phyloP scores from a whole-genome alignment of 2,329 filamentous ascomycete species.

The Aspergillus fumigatus region DNA sequence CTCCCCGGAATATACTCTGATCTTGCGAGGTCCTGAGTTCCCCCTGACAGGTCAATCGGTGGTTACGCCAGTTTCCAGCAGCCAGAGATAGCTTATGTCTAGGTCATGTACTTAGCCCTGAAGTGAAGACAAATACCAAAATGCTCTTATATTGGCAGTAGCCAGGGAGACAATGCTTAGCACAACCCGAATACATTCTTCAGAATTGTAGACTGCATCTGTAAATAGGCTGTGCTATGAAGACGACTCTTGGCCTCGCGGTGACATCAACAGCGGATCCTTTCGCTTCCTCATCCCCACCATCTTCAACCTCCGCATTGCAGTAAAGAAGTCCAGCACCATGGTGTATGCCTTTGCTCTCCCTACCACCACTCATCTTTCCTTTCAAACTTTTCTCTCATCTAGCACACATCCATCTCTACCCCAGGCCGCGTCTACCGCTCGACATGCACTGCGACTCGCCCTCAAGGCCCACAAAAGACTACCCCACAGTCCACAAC shows the following conservation, averaged over 20 bases:
- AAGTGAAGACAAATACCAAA: background rate
- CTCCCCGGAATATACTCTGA: background rate
- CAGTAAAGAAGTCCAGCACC: slow-evolving; percentile 13
- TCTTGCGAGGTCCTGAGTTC: background rate
- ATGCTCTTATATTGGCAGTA: background rate
- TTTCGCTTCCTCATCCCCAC: slow-evolving; percentile 13
- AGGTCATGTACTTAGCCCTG: background rate
- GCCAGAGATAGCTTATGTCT: background rate
- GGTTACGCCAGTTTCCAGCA: background rate
- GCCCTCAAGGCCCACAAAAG: slow-evolving; percentile 86
- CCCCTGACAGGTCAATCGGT: background rate
- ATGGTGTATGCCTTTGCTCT: slow-evolving; percentile 91
- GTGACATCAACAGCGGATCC: slow-evolving; percentile 11
- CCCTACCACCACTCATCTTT: slow-evolving; percentile 83
- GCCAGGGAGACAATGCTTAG: background rate
- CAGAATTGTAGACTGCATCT: background rate
- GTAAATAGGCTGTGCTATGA: background rate
- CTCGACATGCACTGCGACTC: slow-evolving; percentile 77
- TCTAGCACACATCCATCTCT: slow-evolving; percentile 86
- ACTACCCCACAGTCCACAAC: slow-evolving; percentile 62
- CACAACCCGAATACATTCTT: background rate
- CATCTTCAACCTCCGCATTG: slow-evolving; percentile 4
- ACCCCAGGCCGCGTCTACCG: slow-evolving; percentile 73
- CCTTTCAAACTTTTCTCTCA: slow-evolving; percentile 71
- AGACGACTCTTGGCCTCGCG: background rate